Evolutionary conservation across 768 basidiomycete genomes (phyloP), one percentile per base, ranked within the genome.

Genomic region (Boletus barrowsii): DNA sequence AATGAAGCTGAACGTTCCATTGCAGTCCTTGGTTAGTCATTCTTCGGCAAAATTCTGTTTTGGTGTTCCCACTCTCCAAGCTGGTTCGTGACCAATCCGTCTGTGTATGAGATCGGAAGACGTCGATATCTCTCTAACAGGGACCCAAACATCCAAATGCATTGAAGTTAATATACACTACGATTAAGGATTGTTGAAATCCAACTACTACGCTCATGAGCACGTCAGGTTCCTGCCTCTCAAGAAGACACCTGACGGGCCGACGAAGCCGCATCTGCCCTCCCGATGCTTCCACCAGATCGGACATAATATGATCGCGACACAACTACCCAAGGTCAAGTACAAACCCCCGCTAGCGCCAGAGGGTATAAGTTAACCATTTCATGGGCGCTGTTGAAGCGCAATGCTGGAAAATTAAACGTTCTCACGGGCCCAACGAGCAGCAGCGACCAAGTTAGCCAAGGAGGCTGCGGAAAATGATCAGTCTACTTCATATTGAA

Each of bases 351-450:
- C 55, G 62, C 62, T 56, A 53, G 54, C 35, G 36, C 49, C 57
- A 60, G 58, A 68, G 65, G 56, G 64, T 57, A 74, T 81, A 80
- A 81, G 71, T 81, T 81, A 81, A 82, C 83, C 80, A 74, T 73
- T 76, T 78, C 76, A 75, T 77, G 82, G 83, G 79, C 84, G 90
- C 90, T 92, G 90, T 92, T 93, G 90, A 92, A 93, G 90, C 90
- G 87, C 78, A 75, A 73, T 64, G 69, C 62, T 62, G 63, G 62
- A 66, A 58, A 68, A 68, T 87, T 78, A 95, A 72, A 83, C 83
- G 76, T 79, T 83, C 73, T 82, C 71, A 68, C 96, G 91, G 64
- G 94, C 94, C 93, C 91, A 95, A 72, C 88, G 86, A 66, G 96
- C 96, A 72, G 86, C 95, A 59, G 83, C 80, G 62, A 97, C 94